Conservation (phyloP, 192 early-diverging fungal species). For the Entrophospora sp. region DNA sequence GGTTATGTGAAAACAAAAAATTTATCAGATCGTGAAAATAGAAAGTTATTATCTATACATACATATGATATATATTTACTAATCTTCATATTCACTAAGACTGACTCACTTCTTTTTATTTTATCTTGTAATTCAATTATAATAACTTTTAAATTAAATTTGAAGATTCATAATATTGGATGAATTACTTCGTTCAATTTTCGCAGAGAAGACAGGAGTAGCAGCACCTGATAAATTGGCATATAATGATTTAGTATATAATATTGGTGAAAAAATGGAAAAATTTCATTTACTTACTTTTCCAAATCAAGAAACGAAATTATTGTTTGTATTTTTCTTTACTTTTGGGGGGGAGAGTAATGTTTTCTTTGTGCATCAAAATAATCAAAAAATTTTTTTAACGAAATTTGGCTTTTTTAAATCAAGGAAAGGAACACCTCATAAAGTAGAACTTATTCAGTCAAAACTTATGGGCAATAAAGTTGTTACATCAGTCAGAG, state of each 20-base stretch:
- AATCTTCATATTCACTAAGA: too few species aligned
- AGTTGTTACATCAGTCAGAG: constrained; percentile 53
- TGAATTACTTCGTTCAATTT: background rate
- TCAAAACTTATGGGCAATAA: constrained; percentile 58
- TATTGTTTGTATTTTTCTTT: constrained; percentile 14
- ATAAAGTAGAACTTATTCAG: constrained; percentile 44
- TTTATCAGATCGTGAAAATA: constrained; percentile 49
- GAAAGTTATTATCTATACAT: constrained; percentile 3
- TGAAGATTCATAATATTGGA: background rate
- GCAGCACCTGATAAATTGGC: background rate
- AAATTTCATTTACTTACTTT: constrained; percentile 41
- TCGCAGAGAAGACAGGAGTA: background rate
- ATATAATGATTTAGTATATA: background rate
- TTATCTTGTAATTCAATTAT: background rate
- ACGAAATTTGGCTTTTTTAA: background rate
- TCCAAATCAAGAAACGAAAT: constrained; percentile 34
- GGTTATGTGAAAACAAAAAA: constrained; percentile 54
- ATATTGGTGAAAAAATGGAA: constrained; percentile 35
- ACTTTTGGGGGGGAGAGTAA: too few species aligned
- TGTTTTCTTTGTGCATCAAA: too few species aligned
- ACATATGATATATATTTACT: too few species aligned
- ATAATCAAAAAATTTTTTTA: background rate
- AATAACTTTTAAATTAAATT: background rate
- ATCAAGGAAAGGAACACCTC: constrained; percentile 32
- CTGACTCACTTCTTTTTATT: too few species aligned